phyloP scores from a whole-genome alignment of 192 early-diverging fungal genomes.

The Phycomyces nitens region DNA sequence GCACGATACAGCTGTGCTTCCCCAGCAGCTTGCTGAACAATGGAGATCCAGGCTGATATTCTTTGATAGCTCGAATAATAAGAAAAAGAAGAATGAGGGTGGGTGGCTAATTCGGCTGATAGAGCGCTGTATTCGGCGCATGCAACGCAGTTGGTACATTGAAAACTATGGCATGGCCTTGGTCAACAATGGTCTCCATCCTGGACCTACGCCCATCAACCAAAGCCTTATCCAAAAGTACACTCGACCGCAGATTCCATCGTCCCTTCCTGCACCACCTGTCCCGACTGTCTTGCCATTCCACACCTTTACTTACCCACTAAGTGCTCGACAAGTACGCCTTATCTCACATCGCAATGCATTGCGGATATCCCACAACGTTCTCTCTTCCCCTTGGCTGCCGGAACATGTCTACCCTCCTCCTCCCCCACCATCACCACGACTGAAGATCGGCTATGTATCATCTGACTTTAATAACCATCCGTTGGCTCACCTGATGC shows the following conservation, averaged over 20 bases:
- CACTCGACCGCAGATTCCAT: constrained; percentile 10
- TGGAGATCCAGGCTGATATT: constrained; percentile 7
- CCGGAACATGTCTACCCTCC: constrained; percentile 69
- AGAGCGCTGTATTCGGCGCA: constrained; percentile 52
- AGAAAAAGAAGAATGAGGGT: constrained; percentile 57
- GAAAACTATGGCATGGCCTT: constrained; percentile 40
- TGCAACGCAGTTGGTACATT: constrained; percentile 69
- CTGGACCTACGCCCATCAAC: neutral
- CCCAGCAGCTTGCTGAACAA: neutral
- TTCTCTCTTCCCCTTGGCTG: constrained; percentile 58
- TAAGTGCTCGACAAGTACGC: constrained; percentile 78
- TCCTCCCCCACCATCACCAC: constrained; percentile 64
- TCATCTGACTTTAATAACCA: constrained; percentile 94
- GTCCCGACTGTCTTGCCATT: constrained; percentile 90
- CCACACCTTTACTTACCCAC: constrained; percentile 93
- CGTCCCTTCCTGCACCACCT: constrained; percentile 47
- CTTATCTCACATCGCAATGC: constrained; percentile 86
- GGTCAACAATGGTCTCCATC: neutral
- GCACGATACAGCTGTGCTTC: neutral
- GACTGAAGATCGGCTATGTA: constrained; percentile 82
- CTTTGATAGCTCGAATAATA: neutral
- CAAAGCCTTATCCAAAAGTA: constrained; percentile 7
- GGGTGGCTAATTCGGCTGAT: constrained; percentile 68
- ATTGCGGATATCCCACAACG: constrained; percentile 71
- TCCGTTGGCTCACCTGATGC: constrained; percentile 90